These are phyloP conservation scores for Gossypium longicalyx DNA, from an alignment of 345 rosid genomes.

Conservation along the genomic window DNA sequence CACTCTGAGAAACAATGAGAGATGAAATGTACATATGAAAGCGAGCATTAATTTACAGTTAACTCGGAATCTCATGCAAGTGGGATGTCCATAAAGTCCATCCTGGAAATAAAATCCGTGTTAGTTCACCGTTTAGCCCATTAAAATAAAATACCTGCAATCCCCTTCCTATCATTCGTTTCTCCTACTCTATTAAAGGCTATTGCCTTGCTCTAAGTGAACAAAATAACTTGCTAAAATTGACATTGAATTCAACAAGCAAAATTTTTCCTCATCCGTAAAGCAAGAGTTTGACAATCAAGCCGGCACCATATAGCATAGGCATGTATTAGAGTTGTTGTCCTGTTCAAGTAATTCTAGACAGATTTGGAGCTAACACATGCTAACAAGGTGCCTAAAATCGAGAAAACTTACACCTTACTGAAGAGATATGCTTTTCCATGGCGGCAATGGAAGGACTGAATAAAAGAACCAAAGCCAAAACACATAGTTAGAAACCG, in stretches of 20 bases:
- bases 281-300: background rate
- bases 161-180: background rate
- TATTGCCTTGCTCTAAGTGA: background rate
- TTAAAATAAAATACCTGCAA: constrained; percentile 3
- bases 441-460: constrained; percentile 85
- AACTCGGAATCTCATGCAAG: constrained; percentile 7
- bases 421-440: constrained; percentile 98
- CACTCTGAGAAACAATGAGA: constrained; percentile 48
- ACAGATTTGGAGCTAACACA: background rate
- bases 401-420: constrained; percentile 83
- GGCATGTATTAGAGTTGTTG: constrained; percentile 6
- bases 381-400: constrained; percentile 20
- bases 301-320: background rate
- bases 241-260: background rate
- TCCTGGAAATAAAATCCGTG: background rate
- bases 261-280: background rate
- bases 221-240: background rate
- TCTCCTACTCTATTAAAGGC: background rate
- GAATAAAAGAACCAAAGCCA: constrained; percentile 37
- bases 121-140: background rate
- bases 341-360: constrained; percentile 1
- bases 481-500: constrained; percentile 30
- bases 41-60: background rate
- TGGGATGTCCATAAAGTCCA: constrained; percentile 8
- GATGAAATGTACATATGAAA: constrained; percentile 11